A percentile compares a stretch with the other conserved stretches of the same genome.
These are phyloP conservation scores for Mycena indigotica DNA, from an alignment of 768 basidiomycete genomes.

Conservation along the genomic window DNA sequence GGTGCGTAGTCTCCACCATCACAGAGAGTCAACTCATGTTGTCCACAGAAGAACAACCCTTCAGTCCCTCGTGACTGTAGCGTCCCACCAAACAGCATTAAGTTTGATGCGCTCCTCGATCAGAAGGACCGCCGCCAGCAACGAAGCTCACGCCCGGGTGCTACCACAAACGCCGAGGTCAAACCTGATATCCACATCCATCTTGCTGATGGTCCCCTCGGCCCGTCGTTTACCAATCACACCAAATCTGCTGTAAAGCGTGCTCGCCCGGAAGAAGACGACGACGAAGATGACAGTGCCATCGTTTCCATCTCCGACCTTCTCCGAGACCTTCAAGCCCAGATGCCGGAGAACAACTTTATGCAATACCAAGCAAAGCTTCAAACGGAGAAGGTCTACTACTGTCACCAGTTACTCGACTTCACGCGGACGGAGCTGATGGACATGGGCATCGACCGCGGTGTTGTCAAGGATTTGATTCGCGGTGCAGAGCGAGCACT, in stretches of 20 bases:
- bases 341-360: neutral
- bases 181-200: conserved; percentile 2
- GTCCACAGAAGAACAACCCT: neutral
- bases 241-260: neutral
- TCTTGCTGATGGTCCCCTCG: neutral
- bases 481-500: neutral
- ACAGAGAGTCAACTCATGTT: neutral
- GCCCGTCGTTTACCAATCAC: neutral
- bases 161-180: neutral
- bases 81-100: neutral
- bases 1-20: neutral
- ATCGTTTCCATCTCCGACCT: conserved; percentile 1
- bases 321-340: neutral
- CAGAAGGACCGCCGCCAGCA: neutral
- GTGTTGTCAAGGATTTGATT: neutral
- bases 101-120: neutral
- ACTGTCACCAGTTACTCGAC: neutral
- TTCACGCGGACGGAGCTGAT: neutral
- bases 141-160: neutral
- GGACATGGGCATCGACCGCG: neutral
- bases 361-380: neutral
- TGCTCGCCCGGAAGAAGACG: neutral
- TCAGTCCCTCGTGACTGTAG: neutral
- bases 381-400: neutral
- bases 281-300: neutral